Percentiles rank a stretch among this genome's conserved stretches.
Evolutionary conservation across 2,329 filamentous ascomycete species (phyloP).

Genomic region (Colletotrichum sp.): DNA sequence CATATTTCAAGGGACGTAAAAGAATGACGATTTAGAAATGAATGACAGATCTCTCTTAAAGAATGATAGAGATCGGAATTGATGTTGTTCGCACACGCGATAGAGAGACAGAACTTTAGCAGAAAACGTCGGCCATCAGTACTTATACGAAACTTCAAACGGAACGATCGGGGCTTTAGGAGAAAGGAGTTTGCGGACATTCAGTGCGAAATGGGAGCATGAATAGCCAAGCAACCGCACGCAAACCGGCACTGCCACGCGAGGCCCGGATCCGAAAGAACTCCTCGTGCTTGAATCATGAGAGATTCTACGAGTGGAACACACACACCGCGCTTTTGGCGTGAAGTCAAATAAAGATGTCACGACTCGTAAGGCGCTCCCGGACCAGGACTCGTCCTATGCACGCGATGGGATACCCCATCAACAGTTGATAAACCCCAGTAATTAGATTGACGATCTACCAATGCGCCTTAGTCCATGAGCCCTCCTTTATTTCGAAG

Average conservation of each 20-base stretch:
- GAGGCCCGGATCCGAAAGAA: neutral
- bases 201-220: neutral
- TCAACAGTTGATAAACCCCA: neutral
- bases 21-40: neutral
- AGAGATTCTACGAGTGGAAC: neutral
- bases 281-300: neutral
- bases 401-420: neutral
- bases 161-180: neutral
- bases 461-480: neutral
- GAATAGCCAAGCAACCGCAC: neutral
- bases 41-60: neutral
- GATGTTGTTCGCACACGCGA: neutral
- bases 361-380: neutral
- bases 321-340: neutral
- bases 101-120: neutral
- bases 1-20: neutral
- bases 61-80: neutral
- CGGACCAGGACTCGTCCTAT: neutral
- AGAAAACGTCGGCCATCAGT: neutral
- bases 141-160: neutral
- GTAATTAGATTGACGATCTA: neutral
- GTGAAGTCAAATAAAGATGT: neutral
- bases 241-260: neutral
- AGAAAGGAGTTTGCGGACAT: neutral
- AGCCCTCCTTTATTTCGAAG: neutral